Evolutionary conservation across 2,329 filamentous ascomycete species (phyloP), one percentile per base, ranked within the genome.

Genomic region (Didymella sp.): DNA sequence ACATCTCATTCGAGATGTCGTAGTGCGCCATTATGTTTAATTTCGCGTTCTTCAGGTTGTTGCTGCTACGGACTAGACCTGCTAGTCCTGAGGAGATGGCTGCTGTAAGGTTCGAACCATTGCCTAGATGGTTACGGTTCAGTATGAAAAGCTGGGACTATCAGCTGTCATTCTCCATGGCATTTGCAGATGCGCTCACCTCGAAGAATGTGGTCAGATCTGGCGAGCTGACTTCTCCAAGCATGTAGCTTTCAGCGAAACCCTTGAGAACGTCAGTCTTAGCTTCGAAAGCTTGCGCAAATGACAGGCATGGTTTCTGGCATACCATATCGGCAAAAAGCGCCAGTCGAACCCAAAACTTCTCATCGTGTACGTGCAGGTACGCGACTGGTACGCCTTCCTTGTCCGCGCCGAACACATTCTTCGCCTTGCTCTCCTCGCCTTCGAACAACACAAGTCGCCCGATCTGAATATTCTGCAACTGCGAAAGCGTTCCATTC

Each of bases 1-100:
- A 91, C 86, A 91, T 89, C 56, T 87, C 86, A 68, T 91, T 91
- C 62, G 85, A 87, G 60, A 91, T 89, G 66, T 92, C 89, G 71
- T 92, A 92, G 63, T 92, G 89, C 4, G 88, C 87, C 2, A 84
- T 84, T 49, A 89, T 86, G 69, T 92, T 90, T 40, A 89, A 78
- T 11, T 68, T 69, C 11, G 87, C 84, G 55, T 80, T 81, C 51
- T 77, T 75, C 15, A 81, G 76, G 49, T 79, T 81, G 67, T 81
- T 81, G 41, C 76, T 80, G 41, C 76, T 72, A 44, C 79, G 72
- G 13, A 80, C 62, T 31, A 90, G 70, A 44, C 82, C 84, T 3
- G 85, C 83, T 37, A 89, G 73, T 3, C 84, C 82, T 6, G 81
- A 80, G 1, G 84, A 84, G 27, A 90, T 68, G 44, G 82, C 81